Evolutionary conservation across 2,329 filamentous ascomycete species (phyloP).

Genomic region (Neodidymelliopsis sp.): DNA sequence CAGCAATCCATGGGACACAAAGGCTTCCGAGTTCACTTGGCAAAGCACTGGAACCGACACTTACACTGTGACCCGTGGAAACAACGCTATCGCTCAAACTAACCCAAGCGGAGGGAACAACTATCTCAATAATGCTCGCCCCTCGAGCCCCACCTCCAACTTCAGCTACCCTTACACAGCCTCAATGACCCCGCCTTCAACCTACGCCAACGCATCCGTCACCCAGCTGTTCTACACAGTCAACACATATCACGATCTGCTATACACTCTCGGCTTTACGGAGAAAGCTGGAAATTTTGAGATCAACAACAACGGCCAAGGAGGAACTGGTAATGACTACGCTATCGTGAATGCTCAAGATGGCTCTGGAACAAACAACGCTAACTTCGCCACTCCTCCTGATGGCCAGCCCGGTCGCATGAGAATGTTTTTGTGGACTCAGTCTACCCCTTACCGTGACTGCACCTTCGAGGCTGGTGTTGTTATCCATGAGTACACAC

Average conservation of each 20-base stretch:
- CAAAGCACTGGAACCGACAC: slow-evolving; percentile 56
- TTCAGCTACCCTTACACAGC: slow-evolving; percentile 52
- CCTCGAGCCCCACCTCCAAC: slow-evolving; percentile 50
- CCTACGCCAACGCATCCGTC: slow-evolving; percentile 63
- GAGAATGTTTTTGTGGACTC: slow-evolving; percentile 66
- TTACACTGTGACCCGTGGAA: slow-evolving; percentile 64
- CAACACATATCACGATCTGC: slow-evolving; percentile 67
- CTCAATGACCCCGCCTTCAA: slow-evolving; percentile 31
- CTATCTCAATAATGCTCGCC: slow-evolving; percentile 60
- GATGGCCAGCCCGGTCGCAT: slow-evolving; percentile 58
- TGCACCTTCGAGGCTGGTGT: slow-evolving; percentile 66
- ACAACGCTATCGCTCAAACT: slow-evolving; percentile 65
- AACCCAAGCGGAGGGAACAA: slow-evolving; percentile 57
- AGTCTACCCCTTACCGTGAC: slow-evolving; percentile 59
- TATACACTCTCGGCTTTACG: slow-evolving; percentile 65
- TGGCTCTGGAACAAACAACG: slow-evolving; percentile 62
- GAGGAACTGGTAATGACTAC: slow-evolving; percentile 61
- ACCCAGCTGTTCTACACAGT: slow-evolving; percentile 68
- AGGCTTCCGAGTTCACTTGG: slow-evolving; percentile 63
- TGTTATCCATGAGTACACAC: slow-evolving; percentile 60
- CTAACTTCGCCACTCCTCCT: slow-evolving; percentile 62
- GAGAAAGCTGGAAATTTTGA: slow-evolving; percentile 68
- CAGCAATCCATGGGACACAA: slow-evolving; percentile 58
- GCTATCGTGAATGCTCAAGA: slow-evolving; percentile 67
- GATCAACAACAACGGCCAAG: slow-evolving; percentile 62